These are phyloP conservation scores for Sporothrix humicola DNA, from an alignment of 2,329 filamentous ascomycete genomes.

Conservation along the genomic window DNA sequence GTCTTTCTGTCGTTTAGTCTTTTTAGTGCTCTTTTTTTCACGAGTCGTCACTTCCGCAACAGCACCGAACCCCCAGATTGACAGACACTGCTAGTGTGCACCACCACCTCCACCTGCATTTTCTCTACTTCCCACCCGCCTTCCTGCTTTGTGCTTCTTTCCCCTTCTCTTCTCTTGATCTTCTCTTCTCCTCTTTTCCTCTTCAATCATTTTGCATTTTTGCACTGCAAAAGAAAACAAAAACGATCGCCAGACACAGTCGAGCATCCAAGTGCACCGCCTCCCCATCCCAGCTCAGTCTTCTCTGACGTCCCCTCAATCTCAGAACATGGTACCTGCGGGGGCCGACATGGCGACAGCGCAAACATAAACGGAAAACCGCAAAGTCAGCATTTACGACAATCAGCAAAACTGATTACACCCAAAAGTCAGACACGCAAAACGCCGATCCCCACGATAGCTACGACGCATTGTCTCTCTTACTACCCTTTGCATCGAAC, in stretches of 20 bases:
- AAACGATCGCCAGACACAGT: neutral
- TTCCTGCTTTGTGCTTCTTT: neutral
- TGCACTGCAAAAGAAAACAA: neutral
- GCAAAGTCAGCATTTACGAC: neutral
- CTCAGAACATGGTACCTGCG: neutral
- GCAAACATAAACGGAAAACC: neutral
- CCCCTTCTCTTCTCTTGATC: slow-evolving; percentile 2
- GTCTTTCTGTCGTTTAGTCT: neutral
- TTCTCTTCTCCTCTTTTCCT: neutral
- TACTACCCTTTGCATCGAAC: neutral
- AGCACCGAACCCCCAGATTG: slow-evolving; percentile 17
- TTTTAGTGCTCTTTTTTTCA: neutral
- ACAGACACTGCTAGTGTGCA: neutral
- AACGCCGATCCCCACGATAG: slow-evolving; percentile 8
- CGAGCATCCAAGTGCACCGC: neutral
- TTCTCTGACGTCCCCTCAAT: neutral
- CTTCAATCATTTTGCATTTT: neutral
- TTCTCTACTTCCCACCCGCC: slow-evolving; percentile 5
- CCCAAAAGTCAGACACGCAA: neutral
- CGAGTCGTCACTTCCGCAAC: neutral
- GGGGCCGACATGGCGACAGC: slow-evolving; percentile 5
- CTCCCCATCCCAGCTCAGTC: neutral
- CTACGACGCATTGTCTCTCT: neutral
- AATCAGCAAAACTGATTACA: neutral
- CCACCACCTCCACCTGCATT: slow-evolving; percentile 1